phyloP scores from a whole-genome alignment of 805 yeast genomes.

The Spathaspora arborariae region DNA sequence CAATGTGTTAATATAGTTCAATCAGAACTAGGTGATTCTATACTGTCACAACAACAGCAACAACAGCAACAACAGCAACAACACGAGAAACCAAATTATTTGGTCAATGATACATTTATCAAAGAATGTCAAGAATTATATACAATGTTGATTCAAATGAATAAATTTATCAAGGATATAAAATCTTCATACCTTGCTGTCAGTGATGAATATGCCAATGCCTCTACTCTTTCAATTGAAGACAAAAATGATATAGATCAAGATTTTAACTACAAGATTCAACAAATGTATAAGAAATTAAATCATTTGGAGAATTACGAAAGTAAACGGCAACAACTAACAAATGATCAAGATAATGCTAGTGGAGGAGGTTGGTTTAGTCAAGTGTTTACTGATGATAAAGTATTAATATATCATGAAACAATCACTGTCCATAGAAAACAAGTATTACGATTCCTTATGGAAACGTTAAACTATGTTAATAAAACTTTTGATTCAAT shows the following conservation, averaged over 20 bases:
- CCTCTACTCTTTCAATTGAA: constrained; percentile 29
- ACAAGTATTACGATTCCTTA: constrained; percentile 48
- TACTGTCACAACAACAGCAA: background rate
- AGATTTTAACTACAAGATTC: constrained; percentile 49
- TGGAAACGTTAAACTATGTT: constrained; percentile 37
- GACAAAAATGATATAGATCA: constrained; percentile 57
- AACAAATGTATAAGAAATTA: constrained; percentile 48
- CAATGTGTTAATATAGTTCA: constrained; percentile 46
- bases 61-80: too few relatives aligned
- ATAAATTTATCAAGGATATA: constrained; percentile 24
- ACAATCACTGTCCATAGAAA: constrained; percentile 44
- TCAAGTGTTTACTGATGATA: constrained; percentile 21
- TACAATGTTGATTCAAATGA: constrained; percentile 25
- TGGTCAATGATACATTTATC: constrained; percentile 36
- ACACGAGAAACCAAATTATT: constrained; percentile 6
- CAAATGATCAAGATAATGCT: constrained; percentile 9
- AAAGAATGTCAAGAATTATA: constrained; percentile 38
- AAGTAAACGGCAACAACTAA: constrained; percentile 32
- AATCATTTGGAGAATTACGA: constrained; percentile 52
- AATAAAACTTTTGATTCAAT: constrained; percentile 45
- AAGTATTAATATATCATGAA: constrained; percentile 30
- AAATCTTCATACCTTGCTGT: constrained; percentile 24
- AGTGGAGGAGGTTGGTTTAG: constrained; percentile 16
- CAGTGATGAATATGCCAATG: constrained; percentile 14
- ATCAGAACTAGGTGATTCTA: constrained; percentile 20